Conservation (phyloP, 495 filamentous ascomycete species). For the Aspergillus ostianus region DNA sequence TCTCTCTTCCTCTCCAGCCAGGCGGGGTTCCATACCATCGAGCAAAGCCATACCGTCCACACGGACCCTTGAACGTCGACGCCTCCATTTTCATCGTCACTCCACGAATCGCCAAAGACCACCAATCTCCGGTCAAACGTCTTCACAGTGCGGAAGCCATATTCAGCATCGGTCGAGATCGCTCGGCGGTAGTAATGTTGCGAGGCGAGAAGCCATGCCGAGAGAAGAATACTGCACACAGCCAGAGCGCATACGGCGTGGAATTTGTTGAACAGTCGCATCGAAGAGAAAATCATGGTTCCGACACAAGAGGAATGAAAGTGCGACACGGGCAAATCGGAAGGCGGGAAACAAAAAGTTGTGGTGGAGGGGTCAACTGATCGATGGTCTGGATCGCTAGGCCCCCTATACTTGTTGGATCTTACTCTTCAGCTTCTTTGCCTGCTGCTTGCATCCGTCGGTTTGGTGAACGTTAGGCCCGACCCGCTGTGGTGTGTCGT, state of each 20-base stretch:
- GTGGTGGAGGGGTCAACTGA: not conserved
- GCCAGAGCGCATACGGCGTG: conserved; percentile 33
- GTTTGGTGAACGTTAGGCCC: not conserved
- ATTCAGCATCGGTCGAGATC: conserved; percentile 16
- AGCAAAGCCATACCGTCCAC: conserved; percentile 50
- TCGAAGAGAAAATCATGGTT: conserved; percentile 16
- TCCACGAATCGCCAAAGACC: conserved; percentile 52
- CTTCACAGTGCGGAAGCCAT: conserved; percentile 21
- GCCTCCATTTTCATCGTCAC: conserved; percentile 36
- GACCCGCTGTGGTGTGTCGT: not conserved
- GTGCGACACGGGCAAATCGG: conserved; percentile 6
- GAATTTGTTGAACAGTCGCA: conserved; percentile 36
- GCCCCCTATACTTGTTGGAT: not conserved
- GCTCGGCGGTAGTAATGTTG: conserved; percentile 27
- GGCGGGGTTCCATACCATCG: conserved; percentile 27
- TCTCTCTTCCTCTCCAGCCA: not conserved
- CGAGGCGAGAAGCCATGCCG: conserved; percentile 34
- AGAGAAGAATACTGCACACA: conserved; percentile 33
- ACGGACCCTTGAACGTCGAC: conserved; percentile 34
- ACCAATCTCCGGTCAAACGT: conserved; percentile 40
- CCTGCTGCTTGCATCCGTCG: not conserved
- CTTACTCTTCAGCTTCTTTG: not conserved
- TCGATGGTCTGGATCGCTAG: not conserved
- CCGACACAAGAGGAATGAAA: conserved; percentile 12
- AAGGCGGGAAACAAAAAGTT: not conserved